Base-by-base conservation (phyloP, 2,329 filamentous ascomycete species). In the Leptographium wingfieldii region DNA sequence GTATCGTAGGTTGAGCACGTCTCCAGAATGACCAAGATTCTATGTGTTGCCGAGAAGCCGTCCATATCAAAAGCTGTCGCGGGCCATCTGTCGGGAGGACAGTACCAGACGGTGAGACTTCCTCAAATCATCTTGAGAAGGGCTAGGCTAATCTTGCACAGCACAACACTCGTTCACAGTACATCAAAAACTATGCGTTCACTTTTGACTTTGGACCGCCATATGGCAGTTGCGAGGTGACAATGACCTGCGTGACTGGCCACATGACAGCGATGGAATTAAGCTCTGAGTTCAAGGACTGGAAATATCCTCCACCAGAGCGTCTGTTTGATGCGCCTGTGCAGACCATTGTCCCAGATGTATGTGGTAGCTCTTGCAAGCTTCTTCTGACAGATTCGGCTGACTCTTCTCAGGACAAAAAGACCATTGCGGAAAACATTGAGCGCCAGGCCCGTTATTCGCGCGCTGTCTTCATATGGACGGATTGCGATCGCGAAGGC, bases 51-150 rank as follows among this genome's bases (percentile, higher is more conserved):
- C 51, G 80, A 82, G 66, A 82, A 99, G 79, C 91, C 91, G 43
- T 95, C 92, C 51, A 96, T 99, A 64, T 90, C 94, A 61, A 96
- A 94, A 73, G 91, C 92, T 46, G 92, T 99, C 56, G 90, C 94
- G 48, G 83, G 85, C 61, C 92, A 97, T 76, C 80, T 99, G 33
- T 88, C 88, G 38, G 92, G 94, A 56, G 89, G 90, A 55, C 76
- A 76, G 22, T 78, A 85, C 61, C 81, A 83, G 70, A 85, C 83
- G 59, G 90, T 95, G 73, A 72, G 85, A 19, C 57, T n/a, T 31
- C 14, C 22, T 14, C 12, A 16, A 40, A 3, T 3, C 12, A 12
- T 1, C 25, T 35, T 25, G 4, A 16, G 48, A 14, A 11, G 22
- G 40, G 25, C 25, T 2, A 16, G 12, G 40, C 55, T 56, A 29